Evolutionary conservation across 176 grass and related monocot species (phyloP), one percentile per base, ranked within the genome.

Genomic region (Musa acuminata): DNA sequence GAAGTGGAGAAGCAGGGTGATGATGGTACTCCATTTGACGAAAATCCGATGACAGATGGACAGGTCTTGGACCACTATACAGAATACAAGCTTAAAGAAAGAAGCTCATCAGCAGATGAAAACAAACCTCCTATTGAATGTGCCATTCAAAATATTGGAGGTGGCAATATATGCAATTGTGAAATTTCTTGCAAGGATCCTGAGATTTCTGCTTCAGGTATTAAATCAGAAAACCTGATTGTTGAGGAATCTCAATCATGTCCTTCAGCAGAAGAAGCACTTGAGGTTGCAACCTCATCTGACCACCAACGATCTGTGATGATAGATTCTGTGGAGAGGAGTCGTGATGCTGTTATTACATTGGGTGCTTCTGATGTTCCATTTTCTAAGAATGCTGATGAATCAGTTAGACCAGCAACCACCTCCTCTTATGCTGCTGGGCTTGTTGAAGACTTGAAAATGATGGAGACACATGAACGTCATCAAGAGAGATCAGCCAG

Each of bases 131-230:
- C 35, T 63, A 72, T 54, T 52, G 68, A 52, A 75, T 20, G 49
- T 80, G 55, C 74, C 67, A 59, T 19, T 88, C 72, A 79, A 23
- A 95, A 84, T 1, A 10, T 49, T 72, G 82, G 83, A 78, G 79
- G 83, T 52, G 81, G 75, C 26, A 80, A 69, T 82, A 49, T 69
- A 23, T 54, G 24, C 23, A 75, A 35, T 67, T 52, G 80, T 78
- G 79, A 80, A 63, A 66, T 71, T 53, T 1, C 51, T 25, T 11
- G 1, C 49, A 55, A 27, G 55, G 71, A 60, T 35, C 74, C 19
- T 76, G 70, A 64, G 20, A 17, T 55, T 66, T 51, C 63, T 67
- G 65, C 53, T 54, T 70, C 78, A 62, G 59, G 50, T 67, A 83
- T 9, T 66, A 79, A 80, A 66, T 49, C 73, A 72, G 74, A 76